Evolutionary conservation across 148 eudicot species (phyloP), one percentile per base, ranked within the genome.

Genomic region (Rhododendron vialii): DNA sequence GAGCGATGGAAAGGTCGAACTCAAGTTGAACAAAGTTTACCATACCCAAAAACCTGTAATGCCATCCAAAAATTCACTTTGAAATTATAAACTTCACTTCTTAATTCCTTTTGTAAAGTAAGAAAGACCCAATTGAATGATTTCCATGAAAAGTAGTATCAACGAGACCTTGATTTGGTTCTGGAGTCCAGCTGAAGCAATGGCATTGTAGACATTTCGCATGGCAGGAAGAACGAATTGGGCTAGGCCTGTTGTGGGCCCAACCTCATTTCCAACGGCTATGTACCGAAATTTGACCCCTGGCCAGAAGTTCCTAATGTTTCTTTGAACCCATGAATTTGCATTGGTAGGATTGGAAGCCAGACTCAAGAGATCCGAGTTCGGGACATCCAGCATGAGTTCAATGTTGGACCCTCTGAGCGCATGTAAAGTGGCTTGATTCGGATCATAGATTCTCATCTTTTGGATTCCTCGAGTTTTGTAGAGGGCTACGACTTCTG

Each of bases 321-420:
- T 92, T 3, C 51, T 81, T 71, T 83, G 84, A 74, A 93, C 89
- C 93, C 95, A 93, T 7, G 84, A 0, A 30, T 80, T 87, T 1
- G 88, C 88, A 17, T 50, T 26, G 41, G 89, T 45, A 80, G 84
- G 92, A 80, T 41, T 84, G 14, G 81, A 2, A 45, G 87, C 87
- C 30, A 91, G 48, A 0, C 22, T 7, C 4, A 41, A 9, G 53
- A 93, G 76, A 36, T 47, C 86, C 0, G 20, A 1, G 73, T 87
- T 92, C 3, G 92, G 89, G 35, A 90, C 78, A 2, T 87, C 92
- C 8, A 93, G 63, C 74, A 86, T 41, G 73, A 92, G 85, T 78
- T 92, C 89, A 10, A 93, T 90, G 80, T 90, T 84, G 47, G 89
- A 82, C 4, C 93, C 92, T 57, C 80, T 82, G 11, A 93, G 89